Conservation (phyloP, 352 stramenopile species). For the Pythium vanterpoolii region DNA sequence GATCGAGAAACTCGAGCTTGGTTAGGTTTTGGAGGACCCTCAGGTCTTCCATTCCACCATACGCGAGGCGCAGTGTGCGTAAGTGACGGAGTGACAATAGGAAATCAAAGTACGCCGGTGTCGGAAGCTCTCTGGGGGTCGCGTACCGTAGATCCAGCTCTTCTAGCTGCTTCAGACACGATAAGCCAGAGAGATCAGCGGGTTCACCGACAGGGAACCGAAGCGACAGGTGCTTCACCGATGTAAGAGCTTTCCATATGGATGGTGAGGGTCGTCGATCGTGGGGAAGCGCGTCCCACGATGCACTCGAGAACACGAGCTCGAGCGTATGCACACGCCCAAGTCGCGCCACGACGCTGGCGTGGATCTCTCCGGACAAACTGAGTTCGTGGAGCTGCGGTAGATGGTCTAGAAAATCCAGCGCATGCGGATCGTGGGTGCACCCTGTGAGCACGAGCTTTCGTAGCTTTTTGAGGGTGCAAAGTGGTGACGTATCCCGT, state of each 20-base stretch:
- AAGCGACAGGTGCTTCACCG: conserved; percentile 4
- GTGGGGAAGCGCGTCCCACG: conserved; percentile 2
- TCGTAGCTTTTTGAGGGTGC: conserved; percentile 5
- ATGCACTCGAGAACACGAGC: conserved; percentile 5
- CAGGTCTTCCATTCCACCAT: conserved; percentile 8
- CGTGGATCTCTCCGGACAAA: conserved; percentile 16
- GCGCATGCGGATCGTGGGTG: conserved; percentile 3
- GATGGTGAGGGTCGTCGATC: neutral
- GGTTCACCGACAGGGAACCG: conserved; percentile 11
- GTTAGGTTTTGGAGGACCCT: neutral
- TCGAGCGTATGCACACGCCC: neutral
- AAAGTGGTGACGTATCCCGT: conserved; percentile 11
- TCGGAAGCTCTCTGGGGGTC: conserved; percentile 10
- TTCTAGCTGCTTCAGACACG: neutral
- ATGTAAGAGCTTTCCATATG: conserved; percentile 5
- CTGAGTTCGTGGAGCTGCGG: conserved; percentile 2
- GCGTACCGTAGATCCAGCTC: conserved; percentile 16
- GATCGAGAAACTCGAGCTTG: conserved; percentile 10
- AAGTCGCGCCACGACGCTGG: conserved; percentile 1
- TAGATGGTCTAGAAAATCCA: conserved; percentile 11
- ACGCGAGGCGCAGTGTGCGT: conserved; percentile 1
- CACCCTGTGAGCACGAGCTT: conserved; percentile 12
- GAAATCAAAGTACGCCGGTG: conserved; percentile 9
- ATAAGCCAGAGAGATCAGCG: conserved; percentile 7
- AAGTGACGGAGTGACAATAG: conserved; percentile 4